Evolutionary conservation across 345 rosid genomes (phyloP), one percentile per base, ranked within the genome.

Genomic region (Euphorbia tirucalli): DNA sequence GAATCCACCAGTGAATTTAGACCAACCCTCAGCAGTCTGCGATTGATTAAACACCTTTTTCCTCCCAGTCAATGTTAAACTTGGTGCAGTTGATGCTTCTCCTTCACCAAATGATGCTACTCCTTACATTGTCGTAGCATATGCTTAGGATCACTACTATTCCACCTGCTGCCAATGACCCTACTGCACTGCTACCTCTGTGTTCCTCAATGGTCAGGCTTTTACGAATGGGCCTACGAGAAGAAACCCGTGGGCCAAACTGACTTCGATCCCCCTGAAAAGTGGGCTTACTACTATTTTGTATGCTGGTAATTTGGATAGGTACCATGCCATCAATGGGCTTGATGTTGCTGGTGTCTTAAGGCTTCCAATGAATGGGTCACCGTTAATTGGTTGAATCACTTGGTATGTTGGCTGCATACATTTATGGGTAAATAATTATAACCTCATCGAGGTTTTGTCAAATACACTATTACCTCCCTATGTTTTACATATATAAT

Each of bases 1-100:
- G 92, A 95, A 95, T 43, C 99, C 97, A 21, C 96, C 97, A 1
- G 73, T 77, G 86, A 95, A 95, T 83, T 92, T 90, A 54, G 90
- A 86, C 99, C 97, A 92, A 25, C 97, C 97, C 2, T 95, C 97
- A 0, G 97, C 89, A 0, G 99, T 95, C 79, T 92, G 99, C 78
- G 92, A 70, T 86, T 86, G 92, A 68, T 95, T 96, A 18, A 97
- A 96, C 81, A 77, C 85, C 88, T 95, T 95, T 92, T 92, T 90
- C 83, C 99, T 78, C 4, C 97, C 97, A 0, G 96, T 95, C 86
- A 95, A 73, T 30, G 99, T 95, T 60, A 95, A 81, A 58, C 87
- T 39, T 0, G 97, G 97, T 0, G 97, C 99, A 0, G 73, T 87
- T 0, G 99, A 95, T 0, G 97, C 86, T 39, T 89, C 96, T 15